A percentile compares a stretch with the other conserved stretches of the same genome.
These are phyloP conservation scores for Lecanicillium sp. DNA, from an alignment of 2,329 filamentous ascomycete genomes.

Conservation along the genomic window DNA sequence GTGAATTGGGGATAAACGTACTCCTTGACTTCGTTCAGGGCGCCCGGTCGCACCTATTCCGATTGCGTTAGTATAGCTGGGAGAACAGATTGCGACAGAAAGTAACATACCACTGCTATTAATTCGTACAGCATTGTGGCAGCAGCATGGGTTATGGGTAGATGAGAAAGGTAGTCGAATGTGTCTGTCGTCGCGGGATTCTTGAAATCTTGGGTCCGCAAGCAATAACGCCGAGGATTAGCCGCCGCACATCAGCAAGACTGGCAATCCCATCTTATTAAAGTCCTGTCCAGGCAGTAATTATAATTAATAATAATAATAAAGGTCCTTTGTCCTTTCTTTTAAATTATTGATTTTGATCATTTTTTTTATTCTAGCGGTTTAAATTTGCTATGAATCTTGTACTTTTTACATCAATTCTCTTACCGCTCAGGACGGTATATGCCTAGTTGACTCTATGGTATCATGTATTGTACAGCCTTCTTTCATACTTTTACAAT, in stretches of 20 bases:
- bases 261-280: no score
- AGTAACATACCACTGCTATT: slow-evolving; percentile 78
- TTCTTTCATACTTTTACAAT: slow-evolving; percentile 25
- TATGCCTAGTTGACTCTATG: no score
- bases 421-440: no score
- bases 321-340: no score
- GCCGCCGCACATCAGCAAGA: slow-evolving; percentile 13
- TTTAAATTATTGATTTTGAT: no score
- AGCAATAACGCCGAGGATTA: slow-evolving; percentile 18
- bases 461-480: no score
- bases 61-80: slow-evolving; percentile 11
- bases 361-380: no score
- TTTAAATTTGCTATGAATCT: no score
- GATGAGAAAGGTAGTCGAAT: slow-evolving; percentile 10
- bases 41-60: slow-evolving; percentile 79
- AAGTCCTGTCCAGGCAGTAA: no score
- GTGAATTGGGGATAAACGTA: slow-evolving; percentile 39
- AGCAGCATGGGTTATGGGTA: slow-evolving; percentile 21
- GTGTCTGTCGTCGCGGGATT: neutral
- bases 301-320: no score
- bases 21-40: slow-evolving; percentile 89
- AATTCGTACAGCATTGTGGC: slow-evolving; percentile 88
- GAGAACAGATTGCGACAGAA: neutral
- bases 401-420: no score
- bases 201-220: slow-evolving; percentile 17